A percentile compares a stretch with the other conserved stretches of the same genome.
Conservation (phyloP, 805 yeast genomes). For the Grigorovia transvaalensis region DNA sequence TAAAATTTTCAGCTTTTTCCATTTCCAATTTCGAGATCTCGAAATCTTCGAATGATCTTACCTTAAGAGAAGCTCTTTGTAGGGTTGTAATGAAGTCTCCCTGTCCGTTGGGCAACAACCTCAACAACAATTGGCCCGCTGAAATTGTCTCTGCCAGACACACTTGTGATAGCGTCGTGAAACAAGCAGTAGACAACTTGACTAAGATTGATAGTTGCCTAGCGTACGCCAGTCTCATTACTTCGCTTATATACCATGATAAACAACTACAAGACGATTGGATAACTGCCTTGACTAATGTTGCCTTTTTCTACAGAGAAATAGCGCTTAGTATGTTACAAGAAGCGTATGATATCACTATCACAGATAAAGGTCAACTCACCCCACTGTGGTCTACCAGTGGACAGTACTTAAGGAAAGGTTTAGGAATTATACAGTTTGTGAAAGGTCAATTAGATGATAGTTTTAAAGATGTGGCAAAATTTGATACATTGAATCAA, state of each 20-base stretch:
- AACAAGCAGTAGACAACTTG: background rate
- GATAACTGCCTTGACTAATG: slow-evolving; percentile 9
- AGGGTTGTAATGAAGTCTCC: background rate
- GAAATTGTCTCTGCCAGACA: background rate
- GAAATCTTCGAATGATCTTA: no score
- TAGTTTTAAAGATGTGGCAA: background rate
- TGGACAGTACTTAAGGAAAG: slow-evolving; percentile 19
- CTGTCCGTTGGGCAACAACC: background rate
- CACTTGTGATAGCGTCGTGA: background rate
- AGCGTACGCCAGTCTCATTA: slow-evolving; percentile 1
- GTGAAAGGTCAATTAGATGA: background rate
- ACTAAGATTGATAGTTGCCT: slow-evolving; percentile 6
- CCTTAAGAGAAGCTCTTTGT: no score
- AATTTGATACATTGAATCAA: slow-evolving; percentile 2
- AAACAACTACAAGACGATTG: slow-evolving; percentile 5
- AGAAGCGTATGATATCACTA: slow-evolving; percentile 16
- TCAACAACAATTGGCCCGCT: background rate
- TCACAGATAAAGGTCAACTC: slow-evolving; percentile 7
- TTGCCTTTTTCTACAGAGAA: slow-evolving; percentile 13
- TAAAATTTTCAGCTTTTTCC: no score
- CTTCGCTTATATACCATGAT: background rate
- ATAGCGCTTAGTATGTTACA: slow-evolving; percentile 17
- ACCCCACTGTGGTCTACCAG: slow-evolving; percentile 16
- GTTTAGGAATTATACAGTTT: slow-evolving; percentile 21
- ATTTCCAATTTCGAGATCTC: no score